Evolutionary conservation across 2,329 filamentous ascomycete species (phyloP).

Genomic region (Fusarium acutatum): DNA sequence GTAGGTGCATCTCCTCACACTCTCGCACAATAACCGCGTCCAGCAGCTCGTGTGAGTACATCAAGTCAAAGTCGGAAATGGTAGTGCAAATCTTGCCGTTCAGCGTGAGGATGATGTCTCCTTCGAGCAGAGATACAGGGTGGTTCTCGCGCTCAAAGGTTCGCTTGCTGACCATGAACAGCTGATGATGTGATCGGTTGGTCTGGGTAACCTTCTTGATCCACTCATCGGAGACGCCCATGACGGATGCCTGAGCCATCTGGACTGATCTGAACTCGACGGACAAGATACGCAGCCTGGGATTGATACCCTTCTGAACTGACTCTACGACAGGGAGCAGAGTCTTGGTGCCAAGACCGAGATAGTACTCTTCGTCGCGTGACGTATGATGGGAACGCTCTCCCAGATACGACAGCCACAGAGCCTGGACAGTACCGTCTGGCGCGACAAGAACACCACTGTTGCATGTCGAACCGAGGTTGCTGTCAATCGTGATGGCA

Average conservation of each 20-base stretch:
- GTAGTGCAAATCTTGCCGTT: conserved; percentile 93
- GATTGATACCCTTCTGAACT: conserved; percentile 81
- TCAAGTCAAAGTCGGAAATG: conserved; percentile 91
- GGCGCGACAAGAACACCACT: conserved; percentile 91
- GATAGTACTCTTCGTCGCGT: conserved; percentile 95
- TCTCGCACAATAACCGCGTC: conserved; percentile 89
- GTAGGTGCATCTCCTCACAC: conserved; percentile 78
- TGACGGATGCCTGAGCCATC: conserved; percentile 95
- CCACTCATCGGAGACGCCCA: conserved; percentile 97
- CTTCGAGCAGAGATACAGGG: conserved; percentile 75
- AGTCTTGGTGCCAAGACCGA: conserved; percentile 88
- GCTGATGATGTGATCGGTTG: conserved; percentile 91
- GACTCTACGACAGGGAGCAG: conserved; percentile 88
- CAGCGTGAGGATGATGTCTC: conserved; percentile 89
- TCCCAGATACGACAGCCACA: conserved; percentile 97
- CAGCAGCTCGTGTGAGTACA: conserved; percentile 88
- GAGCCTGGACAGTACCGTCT: conserved; percentile 90
- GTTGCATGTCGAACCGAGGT: conserved; percentile 87
- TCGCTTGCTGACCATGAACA: conserved; percentile 98
- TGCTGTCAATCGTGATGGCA: conserved; percentile 96
- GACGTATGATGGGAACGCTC: conserved; percentile 81
- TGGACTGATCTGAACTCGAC: conserved; percentile 95
- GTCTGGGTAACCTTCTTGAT: conserved; percentile 88
- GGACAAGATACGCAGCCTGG: conserved; percentile 87
- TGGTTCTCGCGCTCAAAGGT: conserved; percentile 66